Evolutionary conservation across 768 basidiomycete genomes (phyloP).

Genomic region (Trametes punicea): DNA sequence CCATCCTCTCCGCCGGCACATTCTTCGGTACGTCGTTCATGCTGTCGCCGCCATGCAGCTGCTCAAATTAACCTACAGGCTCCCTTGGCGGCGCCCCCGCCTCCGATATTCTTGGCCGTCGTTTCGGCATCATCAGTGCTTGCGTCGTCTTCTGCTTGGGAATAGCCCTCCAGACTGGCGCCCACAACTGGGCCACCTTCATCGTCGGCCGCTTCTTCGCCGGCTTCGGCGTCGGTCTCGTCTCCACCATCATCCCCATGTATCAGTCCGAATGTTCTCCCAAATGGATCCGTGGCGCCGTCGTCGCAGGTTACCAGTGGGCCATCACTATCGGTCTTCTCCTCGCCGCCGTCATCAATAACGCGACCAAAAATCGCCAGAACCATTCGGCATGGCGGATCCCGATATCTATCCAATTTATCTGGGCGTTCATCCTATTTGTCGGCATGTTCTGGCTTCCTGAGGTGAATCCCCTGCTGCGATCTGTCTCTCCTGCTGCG

Average conservation of each 20-base stretch:
- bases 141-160: constrained; percentile 54
- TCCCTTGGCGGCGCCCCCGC: constrained; percentile 48
- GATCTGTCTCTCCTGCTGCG: neutral
- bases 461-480: constrained; percentile 33
- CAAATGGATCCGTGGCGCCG: constrained; percentile 44
- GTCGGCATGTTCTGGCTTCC: constrained; percentile 69
- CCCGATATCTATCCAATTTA: constrained; percentile 73
- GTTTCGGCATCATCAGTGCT: constrained; percentile 40
- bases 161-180: constrained; percentile 58
- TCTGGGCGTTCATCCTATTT: constrained; percentile 68
- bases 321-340: constrained; percentile 71
- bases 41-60: too few relatives aligned
- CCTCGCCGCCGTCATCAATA: constrained; percentile 61
- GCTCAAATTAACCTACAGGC: constrained; percentile 3
- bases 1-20: constrained; percentile 77
- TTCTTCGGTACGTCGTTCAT: constrained; percentile 47
- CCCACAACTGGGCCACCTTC: constrained; percentile 49
- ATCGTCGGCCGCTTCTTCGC: constrained; percentile 69
- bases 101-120: constrained; percentile 51
- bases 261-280: constrained; percentile 58
- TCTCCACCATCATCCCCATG: constrained; percentile 58
- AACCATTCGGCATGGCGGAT: constrained; percentile 56
- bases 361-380: constrained; percentile 53
- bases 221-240: constrained; percentile 73
- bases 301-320: constrained; percentile 37